Base-by-base conservation (phyloP, 2,329 filamentous ascomycete species). In the Aureobasidium leucospermi region DNA sequence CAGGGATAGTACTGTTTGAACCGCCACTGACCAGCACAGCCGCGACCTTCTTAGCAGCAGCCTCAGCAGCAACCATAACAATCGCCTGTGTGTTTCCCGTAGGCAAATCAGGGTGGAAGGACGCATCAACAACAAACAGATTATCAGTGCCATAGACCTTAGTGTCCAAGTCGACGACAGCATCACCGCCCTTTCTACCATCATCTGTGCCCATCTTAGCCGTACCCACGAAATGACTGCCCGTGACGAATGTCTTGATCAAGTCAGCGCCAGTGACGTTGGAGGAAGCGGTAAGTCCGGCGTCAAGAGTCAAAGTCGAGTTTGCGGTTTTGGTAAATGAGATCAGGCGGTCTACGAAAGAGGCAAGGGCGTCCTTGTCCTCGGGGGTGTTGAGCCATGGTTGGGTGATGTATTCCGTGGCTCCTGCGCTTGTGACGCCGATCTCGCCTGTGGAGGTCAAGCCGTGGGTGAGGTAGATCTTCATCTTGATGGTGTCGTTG, bases 41-140 rank as follows among this genome's bases (percentile, higher is more conserved):
- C n/a, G n/a, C n/a, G n/a, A 79, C 79, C 64, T 70, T 78, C 61
- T 74, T 75, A 6, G 77, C 78, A 4, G 83, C 83, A 36, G 78
- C 77, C 73, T 87, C 85, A 16, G 83, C 79, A 10, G 78, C 82
- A 38, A 84, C 76, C 71, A 87, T 82, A 64, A 86, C 81, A 36
- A 81, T 80, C 1, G 82, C 79, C 56, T 83, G 81, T 1, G 85
- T 85, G 71, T 89, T 89, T 16, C 84, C 82, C 0, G 84, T 85
- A 1, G 84, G 78, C 61, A 87, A 79, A 63, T 86, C 85, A 0
- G 85, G 85, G 73, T 86, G 85, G 67, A 88, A 84, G 61, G 79
- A 80, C 0, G 81, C 84, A 64, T 88, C 85, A 2, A 87, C 81
- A n/a, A 70, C 61, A 62, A 67, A 71, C n/a, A 68, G 52, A 36